These are phyloP conservation scores for Aspergillus sp. DNA, from an alignment of 2,329 filamentous ascomycete species.

Conservation along the genomic window DNA sequence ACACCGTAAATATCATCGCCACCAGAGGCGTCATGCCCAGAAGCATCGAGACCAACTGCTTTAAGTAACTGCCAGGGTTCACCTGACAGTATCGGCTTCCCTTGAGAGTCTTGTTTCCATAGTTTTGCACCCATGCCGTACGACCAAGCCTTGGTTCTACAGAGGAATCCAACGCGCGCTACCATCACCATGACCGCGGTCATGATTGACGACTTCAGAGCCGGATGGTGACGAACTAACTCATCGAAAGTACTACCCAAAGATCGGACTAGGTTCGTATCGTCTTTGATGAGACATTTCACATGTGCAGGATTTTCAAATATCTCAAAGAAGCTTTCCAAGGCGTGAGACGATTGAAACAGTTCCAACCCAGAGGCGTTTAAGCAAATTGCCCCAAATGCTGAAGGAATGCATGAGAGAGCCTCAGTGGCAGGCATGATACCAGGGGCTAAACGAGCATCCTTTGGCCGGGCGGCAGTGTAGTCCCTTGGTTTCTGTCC, in stretches of 20 bases:
- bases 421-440: conserved; percentile 88
- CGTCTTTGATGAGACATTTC: conserved; percentile 70
- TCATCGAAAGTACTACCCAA: conserved; percentile 90
- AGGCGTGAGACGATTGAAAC: conserved; percentile 77
- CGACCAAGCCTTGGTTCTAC: conserved; percentile 66
- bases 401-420: conserved; percentile 80
- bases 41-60: conserved; percentile 32
- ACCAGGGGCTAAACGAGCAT: conserved; percentile 57
- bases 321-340: conserved; percentile 91
- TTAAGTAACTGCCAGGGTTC: conserved; percentile 43
- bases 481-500: conserved; percentile 30
- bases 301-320: conserved; percentile 92
- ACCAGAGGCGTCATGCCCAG: conserved; percentile 24
- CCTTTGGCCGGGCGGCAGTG: conserved; percentile 29
- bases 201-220: conserved; percentile 75
- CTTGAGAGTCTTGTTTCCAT: conserved; percentile 60
- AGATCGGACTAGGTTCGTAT: conserved; percentile 68
- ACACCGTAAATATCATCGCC: conserved; percentile 26
- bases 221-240: conserved; percentile 87
- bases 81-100: conserved; percentile 61
- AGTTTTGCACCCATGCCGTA: conserved; percentile 78
- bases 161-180: conserved; percentile 73
- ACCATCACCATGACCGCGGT: conserved; percentile 89
- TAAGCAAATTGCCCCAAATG: conserved; percentile 90
- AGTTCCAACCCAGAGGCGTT: conserved; percentile 85